A percentile compares a stretch with the other conserved stretches of the same genome.
These are phyloP conservation scores for Sugiyamaella chiloensis DNA, from an alignment of 805 yeast species.

Conservation along the genomic window DNA sequence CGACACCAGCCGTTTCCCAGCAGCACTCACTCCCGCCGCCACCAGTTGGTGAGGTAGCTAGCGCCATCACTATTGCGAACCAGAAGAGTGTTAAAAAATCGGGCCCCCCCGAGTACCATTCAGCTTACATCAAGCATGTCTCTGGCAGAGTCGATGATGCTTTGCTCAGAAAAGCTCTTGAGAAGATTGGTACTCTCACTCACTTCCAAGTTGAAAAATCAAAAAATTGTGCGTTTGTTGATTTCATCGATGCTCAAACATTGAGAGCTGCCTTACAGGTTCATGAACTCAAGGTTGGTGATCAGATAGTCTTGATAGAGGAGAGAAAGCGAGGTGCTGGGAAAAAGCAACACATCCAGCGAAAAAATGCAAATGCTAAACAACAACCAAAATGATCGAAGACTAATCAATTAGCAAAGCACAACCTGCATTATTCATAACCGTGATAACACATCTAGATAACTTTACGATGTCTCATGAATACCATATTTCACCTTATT, in stretches of 20 bases:
- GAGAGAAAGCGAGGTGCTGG: slow-evolving; percentile 34
- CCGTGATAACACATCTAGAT: too few species aligned
- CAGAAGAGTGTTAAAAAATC: slow-evolving; percentile 9
- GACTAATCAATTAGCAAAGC: too few species aligned
- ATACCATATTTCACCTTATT: too few species aligned
- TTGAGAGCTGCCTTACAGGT: slow-evolving; percentile 31
- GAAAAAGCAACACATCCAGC: slow-evolving; percentile 9
- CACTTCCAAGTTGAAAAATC: slow-evolving; percentile 35
- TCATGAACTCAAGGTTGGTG: slow-evolving; percentile 32
- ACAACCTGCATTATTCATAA: too few species aligned
- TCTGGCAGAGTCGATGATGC: slow-evolving; percentile 27
- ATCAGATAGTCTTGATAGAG: slow-evolving; percentile 29
- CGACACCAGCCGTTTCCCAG: slow-evolving; percentile 19
- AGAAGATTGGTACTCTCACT: slow-evolving; percentile 31
- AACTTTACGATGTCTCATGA: too few species aligned
- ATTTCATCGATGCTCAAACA: slow-evolving; percentile 32
- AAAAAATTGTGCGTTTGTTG: slow-evolving; percentile 37
- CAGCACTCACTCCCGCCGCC: slow-evolving; percentile 13
- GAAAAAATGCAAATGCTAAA: background rate
- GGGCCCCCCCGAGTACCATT: slow-evolving; percentile 27
- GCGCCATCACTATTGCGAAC: slow-evolving; percentile 16
- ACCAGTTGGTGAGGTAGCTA: slow-evolving; percentile 14
- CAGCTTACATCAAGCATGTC: slow-evolving; percentile 38
- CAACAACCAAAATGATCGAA: background rate
- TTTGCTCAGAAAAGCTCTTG: slow-evolving; percentile 30